Evolutionary conservation across 1,139 yeast species (phyloP).

Genomic region (Debaryomycetaceae sp.): DNA sequence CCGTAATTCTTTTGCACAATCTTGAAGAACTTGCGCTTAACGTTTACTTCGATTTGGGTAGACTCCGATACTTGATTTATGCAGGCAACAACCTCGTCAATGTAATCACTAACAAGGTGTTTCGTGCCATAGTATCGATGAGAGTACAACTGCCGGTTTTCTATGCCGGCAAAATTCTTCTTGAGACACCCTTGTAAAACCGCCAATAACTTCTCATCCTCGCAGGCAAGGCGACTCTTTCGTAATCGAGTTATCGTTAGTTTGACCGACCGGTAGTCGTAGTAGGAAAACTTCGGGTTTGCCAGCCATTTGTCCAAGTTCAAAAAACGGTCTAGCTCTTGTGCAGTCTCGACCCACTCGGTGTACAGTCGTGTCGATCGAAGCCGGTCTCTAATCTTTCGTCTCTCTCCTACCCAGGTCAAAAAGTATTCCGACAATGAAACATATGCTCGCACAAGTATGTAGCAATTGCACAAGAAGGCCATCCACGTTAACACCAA

Average conservation of each 20-base stretch:
- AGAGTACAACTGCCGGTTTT: slow-evolving; percentile 66
- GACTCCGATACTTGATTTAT: slow-evolving; percentile 43
- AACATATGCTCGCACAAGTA: slow-evolving; percentile 55
- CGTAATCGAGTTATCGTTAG: slow-evolving; percentile 48
- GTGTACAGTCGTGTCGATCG: slow-evolving; percentile 46
- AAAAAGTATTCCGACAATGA: slow-evolving; percentile 57
- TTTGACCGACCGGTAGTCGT: slow-evolving; percentile 60
- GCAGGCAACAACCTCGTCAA: slow-evolving; percentile 47
- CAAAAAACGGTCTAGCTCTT: slow-evolving; percentile 51
- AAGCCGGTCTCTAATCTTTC: slow-evolving; percentile 44
- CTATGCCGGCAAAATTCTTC: slow-evolving; percentile 75
- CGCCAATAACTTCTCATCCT: slow-evolving; percentile 46
- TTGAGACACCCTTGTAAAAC: slow-evolving; percentile 66
- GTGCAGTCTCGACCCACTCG: slow-evolving; percentile 63
- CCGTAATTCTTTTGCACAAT: slow-evolving; percentile 65
- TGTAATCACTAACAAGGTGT: slow-evolving; percentile 51
- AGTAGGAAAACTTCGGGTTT: slow-evolving; percentile 61
- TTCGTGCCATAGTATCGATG: slow-evolving; percentile 78
- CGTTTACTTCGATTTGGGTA: slow-evolving; percentile 27
- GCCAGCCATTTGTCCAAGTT: slow-evolving; percentile 62
- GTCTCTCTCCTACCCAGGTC: slow-evolving; percentile 59
- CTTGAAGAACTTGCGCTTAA: slow-evolving; percentile 54
- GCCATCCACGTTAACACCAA: slow-evolving; percentile 52
- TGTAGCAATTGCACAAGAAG: slow-evolving; percentile 46
- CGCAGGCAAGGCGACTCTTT: slow-evolving; percentile 13